Evolutionary conservation across 495 filamentous ascomycete genomes (phyloP), one percentile per base, ranked within the genome.

Genomic region (Aspergillus leporis): DNA sequence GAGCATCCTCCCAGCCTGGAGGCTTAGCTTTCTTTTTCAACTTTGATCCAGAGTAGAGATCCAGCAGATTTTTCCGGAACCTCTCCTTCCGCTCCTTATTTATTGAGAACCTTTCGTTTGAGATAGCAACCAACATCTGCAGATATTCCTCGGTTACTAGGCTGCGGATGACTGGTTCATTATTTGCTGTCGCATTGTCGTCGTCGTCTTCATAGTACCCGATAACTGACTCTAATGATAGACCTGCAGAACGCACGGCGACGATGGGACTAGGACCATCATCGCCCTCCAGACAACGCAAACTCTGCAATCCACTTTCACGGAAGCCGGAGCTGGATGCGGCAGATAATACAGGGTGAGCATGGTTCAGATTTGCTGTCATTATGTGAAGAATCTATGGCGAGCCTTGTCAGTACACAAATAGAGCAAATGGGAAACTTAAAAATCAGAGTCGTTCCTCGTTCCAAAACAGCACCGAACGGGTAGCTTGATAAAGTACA

Each of bases 331-430:
- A 86, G 55, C 85, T 83, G 5, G 94, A 76, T 4, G 88, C 93
- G 13, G 89, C 88, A 13, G 82, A 78, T 31, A 96, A 77, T 7
- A 93, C 79, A 8, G 78, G 67, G 43, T 94, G 87, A 3, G 93
- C 91, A 61, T 90, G 83, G 49, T 83, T 69, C 0, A 85, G 79
- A 2, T 87, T 91, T 5, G 89, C 83, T 0, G 92, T 84, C 63
- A 93, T 79, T 45, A 98, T 80, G 61, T 98, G 93, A 4, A 98
- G 82, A 62, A 97, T 96, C 92, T 96, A 61, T 40, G 49, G 40
- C 31, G 23, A 14, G 16, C 13, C n/a, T 40, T 48, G 16, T 62
- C 50, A 62, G 51, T 38, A 43, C 31, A 32, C 34, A 51, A 7
- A 36, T 40, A 32, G 40, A 47, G 18, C 7, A 23, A 47, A n/a